Conservation (phyloP, 345 rosid species). For the Ceriops zippeliana region DNA sequence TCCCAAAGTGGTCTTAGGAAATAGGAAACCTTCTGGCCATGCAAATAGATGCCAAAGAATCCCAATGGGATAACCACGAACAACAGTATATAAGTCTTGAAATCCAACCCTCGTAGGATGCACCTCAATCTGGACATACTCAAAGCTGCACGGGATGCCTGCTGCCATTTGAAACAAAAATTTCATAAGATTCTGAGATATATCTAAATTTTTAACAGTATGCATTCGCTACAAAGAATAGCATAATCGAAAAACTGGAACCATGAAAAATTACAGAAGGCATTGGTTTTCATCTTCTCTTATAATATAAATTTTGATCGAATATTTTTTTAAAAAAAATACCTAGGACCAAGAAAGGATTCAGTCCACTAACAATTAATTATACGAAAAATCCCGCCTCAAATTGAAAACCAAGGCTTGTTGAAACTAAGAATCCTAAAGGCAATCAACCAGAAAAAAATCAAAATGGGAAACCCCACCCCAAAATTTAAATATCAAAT, state of each 20-base stretch:
- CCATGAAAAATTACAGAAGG: too few species aligned
- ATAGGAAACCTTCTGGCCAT: constrained; percentile 60
- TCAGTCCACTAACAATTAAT: background rate
- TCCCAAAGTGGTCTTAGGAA: constrained; percentile 75
- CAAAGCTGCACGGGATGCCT: constrained; percentile 39
- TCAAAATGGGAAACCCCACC: background rate
- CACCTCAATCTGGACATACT: constrained; percentile 55
- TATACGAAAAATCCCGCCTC: background rate
- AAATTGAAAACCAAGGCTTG: background rate
- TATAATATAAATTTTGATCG: too few species aligned
- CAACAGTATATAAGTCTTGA: constrained; percentile 33
- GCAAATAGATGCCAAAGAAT: constrained; percentile 46
- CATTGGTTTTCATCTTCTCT: too few species aligned
- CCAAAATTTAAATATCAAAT: background rate
- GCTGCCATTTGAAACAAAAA: constrained; percentile 28
- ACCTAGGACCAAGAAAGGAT: background rate
- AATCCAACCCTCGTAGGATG: constrained; percentile 48
- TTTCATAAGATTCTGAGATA: constrained; percentile 12
- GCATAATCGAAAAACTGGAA: too few species aligned
- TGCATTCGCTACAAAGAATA: too few species aligned
- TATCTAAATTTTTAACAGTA: background rate
- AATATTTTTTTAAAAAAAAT: background rate
- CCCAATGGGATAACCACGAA: constrained; percentile 44
- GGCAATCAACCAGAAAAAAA: background rate
- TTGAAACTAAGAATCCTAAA: background rate